Conservation (phyloP, 805 yeast genomes). For the Yarrowia yakushimensis region DNA sequence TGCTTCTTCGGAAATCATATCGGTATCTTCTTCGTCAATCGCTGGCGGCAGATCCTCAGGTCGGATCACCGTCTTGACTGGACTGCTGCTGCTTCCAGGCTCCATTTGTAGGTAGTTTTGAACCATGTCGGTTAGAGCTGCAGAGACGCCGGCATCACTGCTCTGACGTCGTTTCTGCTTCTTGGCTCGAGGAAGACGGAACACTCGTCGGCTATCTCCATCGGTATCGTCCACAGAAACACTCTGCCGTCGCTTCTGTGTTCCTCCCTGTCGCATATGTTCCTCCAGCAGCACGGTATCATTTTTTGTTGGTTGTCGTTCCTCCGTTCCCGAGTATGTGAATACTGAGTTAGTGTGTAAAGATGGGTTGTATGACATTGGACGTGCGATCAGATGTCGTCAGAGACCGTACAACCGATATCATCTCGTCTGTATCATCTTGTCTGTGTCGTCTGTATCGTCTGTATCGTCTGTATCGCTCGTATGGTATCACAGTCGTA, state of each 20-base stretch:
- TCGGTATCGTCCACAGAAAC: background rate
- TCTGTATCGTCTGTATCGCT: no score
- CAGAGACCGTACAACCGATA: no score
- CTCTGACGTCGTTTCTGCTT: conserved; percentile 27
- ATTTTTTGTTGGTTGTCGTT: conserved; percentile 29
- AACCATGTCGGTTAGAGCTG: conserved; percentile 73
- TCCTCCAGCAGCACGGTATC: conserved; percentile 29
- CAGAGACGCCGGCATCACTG: conserved; percentile 44
- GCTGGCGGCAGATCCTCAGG: conserved; percentile 1
- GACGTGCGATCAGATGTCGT: no score
- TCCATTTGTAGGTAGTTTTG: conserved; percentile 51
- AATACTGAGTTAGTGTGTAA: conserved; percentile 32
- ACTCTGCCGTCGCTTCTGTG: conserved; percentile 11
- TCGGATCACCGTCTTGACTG: conserved; percentile 10
- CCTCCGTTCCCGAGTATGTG: conserved; percentile 35
- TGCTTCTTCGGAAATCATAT: background rate
- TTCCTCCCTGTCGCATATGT: background rate
- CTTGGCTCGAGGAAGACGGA: conserved; percentile 24
- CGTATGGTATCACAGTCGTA: no score
- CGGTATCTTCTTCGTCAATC: conserved; percentile 11
- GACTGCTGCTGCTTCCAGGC: conserved; percentile 26
- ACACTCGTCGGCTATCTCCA: background rate
- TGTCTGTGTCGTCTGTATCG: no score
- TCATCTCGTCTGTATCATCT: no score
- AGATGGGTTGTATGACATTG: no score